These are phyloP conservation scores for Salix dunnii DNA, from an alignment of 345 rosid genomes.

Conservation along the genomic window DNA sequence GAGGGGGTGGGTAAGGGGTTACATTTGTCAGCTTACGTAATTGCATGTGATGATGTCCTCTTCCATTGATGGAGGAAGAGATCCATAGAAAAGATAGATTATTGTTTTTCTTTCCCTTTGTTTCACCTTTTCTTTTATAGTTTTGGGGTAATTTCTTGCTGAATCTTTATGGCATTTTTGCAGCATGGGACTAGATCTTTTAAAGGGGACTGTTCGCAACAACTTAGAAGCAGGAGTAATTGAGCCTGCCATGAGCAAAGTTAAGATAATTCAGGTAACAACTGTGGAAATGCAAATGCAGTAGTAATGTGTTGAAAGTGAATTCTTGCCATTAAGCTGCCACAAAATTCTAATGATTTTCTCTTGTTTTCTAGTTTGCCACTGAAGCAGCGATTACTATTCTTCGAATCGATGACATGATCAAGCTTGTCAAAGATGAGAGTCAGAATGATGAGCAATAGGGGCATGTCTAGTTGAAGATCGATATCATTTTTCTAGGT, in stretches of 20 bases:
- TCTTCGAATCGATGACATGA: slow-evolving; percentile 97
- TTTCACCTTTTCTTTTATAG: background rate
- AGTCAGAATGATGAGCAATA: slow-evolving; percentile 59
- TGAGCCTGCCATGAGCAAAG: slow-evolving; percentile 99
- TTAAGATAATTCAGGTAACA: slow-evolving; percentile 91
- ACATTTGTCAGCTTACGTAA: background rate
- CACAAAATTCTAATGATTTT: background rate
- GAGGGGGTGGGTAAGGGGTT: background rate
- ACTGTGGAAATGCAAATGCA: background rate
- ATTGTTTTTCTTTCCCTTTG: background rate
- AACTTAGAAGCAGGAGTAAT: slow-evolving; percentile 97
- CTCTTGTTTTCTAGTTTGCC: slow-evolving; percentile 50
- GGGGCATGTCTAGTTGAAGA: background rate
- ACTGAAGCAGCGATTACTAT: slow-evolving; percentile 98
- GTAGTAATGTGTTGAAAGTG: background rate
- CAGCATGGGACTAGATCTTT: slow-evolving; percentile 96
- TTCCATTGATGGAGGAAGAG: background rate
- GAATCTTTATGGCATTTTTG: slow-evolving; percentile 19
- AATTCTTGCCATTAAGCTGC: background rate
- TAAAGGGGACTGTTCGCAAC: slow-evolving; percentile 76
- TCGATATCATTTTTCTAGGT: background rate
- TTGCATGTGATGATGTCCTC: background rate
- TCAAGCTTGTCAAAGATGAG: slow-evolving; percentile 89
- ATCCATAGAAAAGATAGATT: background rate
- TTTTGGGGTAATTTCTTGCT: background rate